A percentile compares a stretch with the other conserved stretches of the same genome.
Conservation (phyloP, 83 land plant genomes). For the Larix sibirica region DNA sequence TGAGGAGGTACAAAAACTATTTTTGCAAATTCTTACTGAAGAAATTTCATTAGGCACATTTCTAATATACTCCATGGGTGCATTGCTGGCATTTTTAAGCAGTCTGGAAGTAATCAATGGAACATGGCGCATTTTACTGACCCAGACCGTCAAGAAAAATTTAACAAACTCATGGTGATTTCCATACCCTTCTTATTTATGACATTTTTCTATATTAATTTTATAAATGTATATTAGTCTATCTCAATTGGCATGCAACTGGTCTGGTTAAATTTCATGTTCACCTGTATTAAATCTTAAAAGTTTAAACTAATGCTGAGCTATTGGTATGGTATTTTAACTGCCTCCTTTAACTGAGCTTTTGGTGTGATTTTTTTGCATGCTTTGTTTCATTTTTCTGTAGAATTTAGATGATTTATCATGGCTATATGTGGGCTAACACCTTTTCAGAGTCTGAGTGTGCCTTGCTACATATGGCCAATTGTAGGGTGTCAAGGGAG, state of each 20-base stretch:
- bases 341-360: background rate
- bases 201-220: background rate
- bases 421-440: slow-evolving; percentile 50
- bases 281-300: background rate
- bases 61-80: background rate
- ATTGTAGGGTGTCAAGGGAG: slow-evolving; percentile 99
- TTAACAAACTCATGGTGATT: slow-evolving; percentile 98
- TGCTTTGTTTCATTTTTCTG: slow-evolving; percentile 13
- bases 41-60: background rate
- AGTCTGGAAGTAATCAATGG: slow-evolving; percentile 67
- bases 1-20: slow-evolving; percentile 53
- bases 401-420: background rate
- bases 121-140: slow-evolving; percentile 78
- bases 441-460: slow-evolving; percentile 94
- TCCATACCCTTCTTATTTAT: background rate
- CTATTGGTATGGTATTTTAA: background rate
- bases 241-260: background rate
- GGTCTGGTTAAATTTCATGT: background rate
- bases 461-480: slow-evolving; percentile 81
- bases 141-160: slow-evolving; percentile 90
- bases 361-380: background rate
- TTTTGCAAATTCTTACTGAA: background rate
- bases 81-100: slow-evolving; percentile 13
- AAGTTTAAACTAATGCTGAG: background rate
- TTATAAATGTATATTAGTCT: background rate